phyloP scores from a whole-genome alignment of 805 yeast genomes.

The Candida ortonii region DNA sequence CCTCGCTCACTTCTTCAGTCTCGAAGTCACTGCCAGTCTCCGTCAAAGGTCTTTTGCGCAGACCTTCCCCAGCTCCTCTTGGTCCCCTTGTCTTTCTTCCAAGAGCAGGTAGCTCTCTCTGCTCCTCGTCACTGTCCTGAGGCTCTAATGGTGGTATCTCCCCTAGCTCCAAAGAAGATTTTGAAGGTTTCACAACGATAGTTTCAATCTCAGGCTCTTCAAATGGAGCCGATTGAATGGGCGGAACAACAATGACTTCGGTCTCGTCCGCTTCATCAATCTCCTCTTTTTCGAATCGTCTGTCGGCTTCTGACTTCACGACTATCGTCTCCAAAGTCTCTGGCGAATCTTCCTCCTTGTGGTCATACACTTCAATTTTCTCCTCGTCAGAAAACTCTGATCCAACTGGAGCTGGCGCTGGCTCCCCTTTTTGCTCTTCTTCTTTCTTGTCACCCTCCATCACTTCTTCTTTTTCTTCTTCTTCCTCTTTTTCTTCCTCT shows the following conservation, averaged over 20 bases:
- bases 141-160: too few relatives aligned
- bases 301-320: slow-evolving; percentile 1
- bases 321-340: slow-evolving; percentile 2
- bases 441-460: neutral
- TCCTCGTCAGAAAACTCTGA: too few relatives aligned
- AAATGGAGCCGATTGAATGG: neutral
- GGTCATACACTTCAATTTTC: slow-evolving; percentile 1
- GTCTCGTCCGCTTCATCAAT: slow-evolving; percentile 3
- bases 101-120: neutral
- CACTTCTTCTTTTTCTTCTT: slow-evolving; percentile 1
- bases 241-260: slow-evolving; percentile 1
- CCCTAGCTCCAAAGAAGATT: too few relatives aligned
- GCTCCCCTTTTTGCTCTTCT: neutral
- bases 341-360: neutral
- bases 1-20: slow-evolving; percentile 3
- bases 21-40: slow-evolving; percentile 2
- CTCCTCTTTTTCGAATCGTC: slow-evolving; percentile 1
- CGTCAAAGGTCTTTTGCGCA: slow-evolving; percentile 5
- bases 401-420: neutral
- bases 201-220: slow-evolving; percentile 5
- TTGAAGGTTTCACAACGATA: slow-evolving; percentile 4
- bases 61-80: slow-evolving; percentile 1
- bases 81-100: neutral
- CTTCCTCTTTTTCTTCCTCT: slow-evolving; percentile 4
- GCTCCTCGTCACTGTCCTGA: slow-evolving; percentile 1